Base-by-base conservation (phyloP, 2,329 filamentous ascomycete species). In the Botrytis paeoniae region DNA sequence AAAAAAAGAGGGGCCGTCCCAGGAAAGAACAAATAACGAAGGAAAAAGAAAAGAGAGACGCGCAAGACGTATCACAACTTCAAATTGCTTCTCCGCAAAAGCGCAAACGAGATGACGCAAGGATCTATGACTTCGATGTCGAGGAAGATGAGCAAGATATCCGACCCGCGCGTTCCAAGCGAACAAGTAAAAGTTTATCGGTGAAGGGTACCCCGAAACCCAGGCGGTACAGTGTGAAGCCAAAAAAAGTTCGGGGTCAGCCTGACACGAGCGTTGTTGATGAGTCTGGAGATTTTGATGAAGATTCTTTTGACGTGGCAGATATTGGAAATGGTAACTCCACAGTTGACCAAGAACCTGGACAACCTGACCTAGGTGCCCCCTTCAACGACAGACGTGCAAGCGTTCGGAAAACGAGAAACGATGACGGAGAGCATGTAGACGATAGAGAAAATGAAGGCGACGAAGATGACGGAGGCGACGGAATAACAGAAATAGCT, bases 201-300 rank as follows among this genome's bases (percentile, higher is more conserved):
- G 20, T 25, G 35, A 29, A 54, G 8, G 22, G 16, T 18, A 39
- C 14, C 14, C 2, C 45, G 7, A 10, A 57, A 41, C 3, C 9
- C 35, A 57, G 39, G 35, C 20, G 20, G 57, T 18, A 72, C 70
- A 35, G 12, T 57, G 12, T 39, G 12, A 37, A n/a, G 12, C 22
- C 72, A 10, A 74, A 70, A 57, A 70, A 66, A 45, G 65, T 18
- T 43, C 73, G 66, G 41, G 70, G 65, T 32, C 71, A 70, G 29
- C 74, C 71, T 48, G 45, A 25, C 25, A 74, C 62, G 70, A 61
- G 37, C 16, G 16, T 16, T 16, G 48, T 37, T 41, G 39, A 45
- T 12, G 29, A 37, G 39, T 41, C 14, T 45, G 39, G 35, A 48
- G 29, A 63, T 35, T 22, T 41, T 3, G 57, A 63, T 43, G 54